Base-by-base conservation (phyloP, 192 early-diverging fungal species). In the Backusella luteola region DNA sequence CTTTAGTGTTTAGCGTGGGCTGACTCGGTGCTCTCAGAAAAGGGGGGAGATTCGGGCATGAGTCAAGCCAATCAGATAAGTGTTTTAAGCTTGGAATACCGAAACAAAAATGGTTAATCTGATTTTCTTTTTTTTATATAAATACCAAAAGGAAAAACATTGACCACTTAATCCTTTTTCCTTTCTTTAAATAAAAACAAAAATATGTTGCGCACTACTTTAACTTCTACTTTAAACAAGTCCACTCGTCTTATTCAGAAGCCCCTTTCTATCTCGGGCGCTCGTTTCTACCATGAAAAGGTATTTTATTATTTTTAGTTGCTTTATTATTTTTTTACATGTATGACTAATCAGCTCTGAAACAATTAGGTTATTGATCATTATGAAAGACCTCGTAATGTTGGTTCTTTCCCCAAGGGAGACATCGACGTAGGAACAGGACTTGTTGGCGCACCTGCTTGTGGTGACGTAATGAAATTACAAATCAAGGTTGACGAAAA, bases 401-500 rank as follows among this genome's bases (percentile, higher is more conserved):
- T 99, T 74, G 97, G 97, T 49, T 96, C 96, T 6, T 86, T 99
- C 67, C 87, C 90, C 77, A 97, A 97, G 84, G 87, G 83, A 59
- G 93, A 96, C 82, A 89, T 92, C 17, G 90, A 92, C 71, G 96
- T 99, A 36, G 97, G 97, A 52, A 99, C 97, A 8, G 97, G 97
- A n/a, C 89, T 99, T 53, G 97, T 95, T 12, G 93, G 93, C 23
- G 93, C 93, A 17, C 93, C 93, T 35, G 93, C 93, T 12, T 95
- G 94, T 81, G 94, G 94, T 79, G 94, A 95, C 84, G 94, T 95
- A 66, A 95, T 95, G 94, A 92, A 93, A 83, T 90, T 99, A 34
- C 97, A 99, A 85, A 99, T 99, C 86, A 89, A 93, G 81, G 97
- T 99, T 6, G 96, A 99, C 82, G 96, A 99, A 41, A 85, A 36